phyloP scores from a whole-genome alignment of 768 basidiomycete genomes.

The Mycena polygramma region DNA sequence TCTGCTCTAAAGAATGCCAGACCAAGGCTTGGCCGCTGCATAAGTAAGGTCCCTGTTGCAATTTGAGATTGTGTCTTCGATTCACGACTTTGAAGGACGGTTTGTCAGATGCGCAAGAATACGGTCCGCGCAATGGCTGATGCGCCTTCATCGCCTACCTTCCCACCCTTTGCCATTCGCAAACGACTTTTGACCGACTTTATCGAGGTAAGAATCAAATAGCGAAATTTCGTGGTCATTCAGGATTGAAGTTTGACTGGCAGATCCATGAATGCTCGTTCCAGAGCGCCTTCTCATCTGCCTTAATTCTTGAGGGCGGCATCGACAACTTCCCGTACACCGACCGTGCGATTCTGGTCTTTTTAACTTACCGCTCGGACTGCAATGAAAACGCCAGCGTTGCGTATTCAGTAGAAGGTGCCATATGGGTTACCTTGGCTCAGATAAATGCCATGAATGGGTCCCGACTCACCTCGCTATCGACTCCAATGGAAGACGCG shows the following conservation, averaged over 20 bases:
- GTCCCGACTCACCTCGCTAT: background rate
- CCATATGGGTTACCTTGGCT: background rate
- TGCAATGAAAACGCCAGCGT: conserved; percentile 30
- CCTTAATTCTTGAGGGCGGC: conserved; percentile 19
- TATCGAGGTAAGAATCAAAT: conserved; percentile 18
- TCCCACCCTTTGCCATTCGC: conserved; percentile 22
- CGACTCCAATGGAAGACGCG: background rate
- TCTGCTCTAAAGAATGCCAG: conserved; percentile 34
- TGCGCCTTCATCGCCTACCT: conserved; percentile 16
- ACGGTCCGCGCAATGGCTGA: conserved; percentile 12
- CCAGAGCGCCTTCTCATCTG: conserved; percentile 18
- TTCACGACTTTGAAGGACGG: background rate
- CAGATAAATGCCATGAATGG: background rate
- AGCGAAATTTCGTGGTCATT: background rate
- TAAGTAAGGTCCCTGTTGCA: conserved; percentile 12
- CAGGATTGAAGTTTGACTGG: background rate
- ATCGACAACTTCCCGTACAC: conserved; percentile 25
- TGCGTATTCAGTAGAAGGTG: conserved; percentile 15
- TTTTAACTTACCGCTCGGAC: conserved; percentile 23
- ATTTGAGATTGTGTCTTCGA: background rate
- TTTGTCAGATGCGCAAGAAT: conserved; percentile 25
- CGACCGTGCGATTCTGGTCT: conserved; percentile 6
- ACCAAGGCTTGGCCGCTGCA: conserved; percentile 25
- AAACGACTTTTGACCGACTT: conserved; percentile 30
- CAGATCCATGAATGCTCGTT: conserved; percentile 32